These are phyloP conservation scores for Microbotryomycetes sp. DNA, from an alignment of 1,284 basidiomycete genomes.

Conservation along the genomic window DNA sequence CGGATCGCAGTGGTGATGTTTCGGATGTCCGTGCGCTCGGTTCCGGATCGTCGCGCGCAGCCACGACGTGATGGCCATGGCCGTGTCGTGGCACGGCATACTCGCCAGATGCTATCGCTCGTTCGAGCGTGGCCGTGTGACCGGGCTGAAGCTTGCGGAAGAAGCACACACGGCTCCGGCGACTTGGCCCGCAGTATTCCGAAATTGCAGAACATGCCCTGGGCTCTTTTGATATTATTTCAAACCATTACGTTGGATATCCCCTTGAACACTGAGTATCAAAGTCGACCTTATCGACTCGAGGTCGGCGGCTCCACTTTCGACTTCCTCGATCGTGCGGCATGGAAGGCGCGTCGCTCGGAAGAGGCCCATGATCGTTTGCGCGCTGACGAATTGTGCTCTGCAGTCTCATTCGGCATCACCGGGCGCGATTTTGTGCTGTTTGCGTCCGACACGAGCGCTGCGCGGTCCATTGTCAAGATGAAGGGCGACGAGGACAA, in stretches of 20 bases:
- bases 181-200: too few species aligned
- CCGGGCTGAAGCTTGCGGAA: too few species aligned
- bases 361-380: too few species aligned
- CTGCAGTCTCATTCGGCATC: conserved; percentile 40
- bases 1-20: neutral
- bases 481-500: conserved; percentile 98
- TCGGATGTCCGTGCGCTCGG: neutral
- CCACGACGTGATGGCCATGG: neutral
- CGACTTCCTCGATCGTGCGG: too few species aligned
- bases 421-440: conserved; percentile 86
- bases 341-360: conserved; percentile 21
- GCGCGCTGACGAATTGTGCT: neutral
- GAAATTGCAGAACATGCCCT: too few species aligned
- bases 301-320: too few species aligned
- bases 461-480: conserved; percentile 85
- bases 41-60: neutral
- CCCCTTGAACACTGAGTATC: too few species aligned
- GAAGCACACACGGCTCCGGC: too few species aligned
- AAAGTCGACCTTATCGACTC: too few species aligned
- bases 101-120: neutral
- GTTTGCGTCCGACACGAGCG: conserved; percentile 82
- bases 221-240: too few species aligned
- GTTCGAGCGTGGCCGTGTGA: too few species aligned
- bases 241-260: too few species aligned
- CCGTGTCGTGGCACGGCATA: neutral